phyloP scores from a whole-genome alignment of 2,329 filamentous ascomycete genomes.

The Calonectria pauciramosa region DNA sequence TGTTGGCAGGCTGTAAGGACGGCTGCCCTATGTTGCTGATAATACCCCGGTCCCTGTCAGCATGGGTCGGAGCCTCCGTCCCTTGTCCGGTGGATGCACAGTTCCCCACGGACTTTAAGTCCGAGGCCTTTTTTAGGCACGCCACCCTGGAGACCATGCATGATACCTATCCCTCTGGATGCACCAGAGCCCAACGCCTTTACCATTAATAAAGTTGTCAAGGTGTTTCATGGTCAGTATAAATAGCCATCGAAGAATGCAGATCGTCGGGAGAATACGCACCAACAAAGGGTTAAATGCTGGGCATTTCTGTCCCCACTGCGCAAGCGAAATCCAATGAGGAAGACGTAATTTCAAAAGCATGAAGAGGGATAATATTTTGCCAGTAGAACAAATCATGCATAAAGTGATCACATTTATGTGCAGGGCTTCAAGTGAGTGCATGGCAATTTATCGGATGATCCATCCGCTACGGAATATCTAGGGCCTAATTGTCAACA shows the following conservation, averaged over 20 bases:
- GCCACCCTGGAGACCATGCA: neutral
- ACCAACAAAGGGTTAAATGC: neutral
- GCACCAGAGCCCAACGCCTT: neutral
- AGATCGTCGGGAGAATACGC: neutral
- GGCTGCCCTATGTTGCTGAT: neutral
- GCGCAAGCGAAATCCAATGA: neutral
- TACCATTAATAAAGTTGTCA: neutral
- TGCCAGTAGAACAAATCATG: too few species aligned
- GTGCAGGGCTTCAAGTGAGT: too few species aligned
- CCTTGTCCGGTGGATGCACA: neutral
- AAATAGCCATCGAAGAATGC: neutral
- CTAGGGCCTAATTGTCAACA: too few species aligned
- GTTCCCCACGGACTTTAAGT: neutral
- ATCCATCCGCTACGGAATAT: too few species aligned
- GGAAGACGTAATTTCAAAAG: neutral
- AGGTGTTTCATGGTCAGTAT: neutral
- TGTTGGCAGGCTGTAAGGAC: too few species aligned
- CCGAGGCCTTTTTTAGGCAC: neutral
- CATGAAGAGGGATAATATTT: neutral
- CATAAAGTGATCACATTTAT: neutral
- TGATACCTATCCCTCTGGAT: neutral
- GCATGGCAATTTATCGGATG: neutral
- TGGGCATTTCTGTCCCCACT: neutral
- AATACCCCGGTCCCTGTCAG: neutral
- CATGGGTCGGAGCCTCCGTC: neutral